Evolutionary conservation across 106 monocot genomes (phyloP).

Genomic region (Dioscorea alata): DNA sequence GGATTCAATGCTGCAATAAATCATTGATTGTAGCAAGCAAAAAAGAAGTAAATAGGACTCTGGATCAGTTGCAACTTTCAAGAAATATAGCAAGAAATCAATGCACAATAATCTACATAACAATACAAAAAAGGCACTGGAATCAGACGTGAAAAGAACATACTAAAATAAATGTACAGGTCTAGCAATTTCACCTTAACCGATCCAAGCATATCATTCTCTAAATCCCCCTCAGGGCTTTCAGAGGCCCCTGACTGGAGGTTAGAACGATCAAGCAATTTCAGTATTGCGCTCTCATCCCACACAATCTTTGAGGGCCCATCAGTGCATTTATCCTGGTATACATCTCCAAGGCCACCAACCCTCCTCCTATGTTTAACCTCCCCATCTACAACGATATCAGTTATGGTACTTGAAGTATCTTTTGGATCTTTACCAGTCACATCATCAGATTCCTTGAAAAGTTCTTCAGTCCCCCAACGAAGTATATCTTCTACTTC

Average conservation of each 20-base stretch:
- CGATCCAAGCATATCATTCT: constrained; percentile 91
- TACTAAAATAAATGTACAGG: background rate
- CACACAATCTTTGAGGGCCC: constrained; percentile 60
- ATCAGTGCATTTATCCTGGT: constrained; percentile 78
- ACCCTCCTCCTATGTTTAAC: constrained; percentile 57
- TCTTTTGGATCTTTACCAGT: constrained; percentile 48
- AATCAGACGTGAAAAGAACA: too few species aligned
- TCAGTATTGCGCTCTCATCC: constrained; percentile 89
- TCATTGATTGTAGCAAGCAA: too few species aligned
- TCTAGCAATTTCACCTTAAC: constrained; percentile 53
- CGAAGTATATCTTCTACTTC: constrained; percentile 97
- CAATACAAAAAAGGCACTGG: too few species aligned
- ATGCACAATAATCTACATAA: too few species aligned
- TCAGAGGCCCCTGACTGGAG: constrained; percentile 58
- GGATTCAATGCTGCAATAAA: too few species aligned
- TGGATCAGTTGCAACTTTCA: too few species aligned
- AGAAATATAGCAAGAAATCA: too few species aligned
- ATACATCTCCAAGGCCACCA: constrained; percentile 91
- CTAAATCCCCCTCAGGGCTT: constrained; percentile 64
- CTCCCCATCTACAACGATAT: constrained; percentile 35
- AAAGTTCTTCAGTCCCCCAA: constrained; percentile 99
- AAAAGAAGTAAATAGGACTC: too few species aligned
- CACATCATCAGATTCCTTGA: constrained; percentile 37
- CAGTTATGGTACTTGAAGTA: constrained; percentile 33
- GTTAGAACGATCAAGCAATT: constrained; percentile 83